These are phyloP conservation scores for Physcomitrium patens DNA, from an alignment of 225 moss, liverwort and hornwort species.

Conservation along the genomic window DNA sequence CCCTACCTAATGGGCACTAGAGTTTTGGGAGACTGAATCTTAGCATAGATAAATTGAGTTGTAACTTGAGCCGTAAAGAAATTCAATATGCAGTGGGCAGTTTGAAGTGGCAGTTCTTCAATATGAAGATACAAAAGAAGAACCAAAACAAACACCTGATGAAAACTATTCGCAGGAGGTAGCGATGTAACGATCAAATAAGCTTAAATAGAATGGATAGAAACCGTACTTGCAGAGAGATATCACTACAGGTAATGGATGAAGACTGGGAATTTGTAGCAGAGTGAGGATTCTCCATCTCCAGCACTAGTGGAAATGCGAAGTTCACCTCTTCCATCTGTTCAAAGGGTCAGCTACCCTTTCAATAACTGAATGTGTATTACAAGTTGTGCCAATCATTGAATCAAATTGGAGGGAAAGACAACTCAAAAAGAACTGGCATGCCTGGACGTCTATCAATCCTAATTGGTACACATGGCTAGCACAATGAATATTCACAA, in stretches of 20 bases:
- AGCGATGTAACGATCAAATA: background rate
- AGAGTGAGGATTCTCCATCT: constrained; percentile 48
- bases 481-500: background rate
- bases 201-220: background rate
- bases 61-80: background rate
- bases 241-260: constrained; percentile 58
- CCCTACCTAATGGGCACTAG: background rate
- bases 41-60: background rate
- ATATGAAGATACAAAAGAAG: too few species aligned
- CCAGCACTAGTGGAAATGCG: constrained; percentile 62
- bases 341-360: constrained; percentile 16
- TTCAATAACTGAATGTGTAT: background rate
- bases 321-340: constrained; percentile 71
- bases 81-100: background rate
- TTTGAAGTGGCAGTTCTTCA: background rate
- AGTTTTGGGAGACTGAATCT: background rate
- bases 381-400: background rate
- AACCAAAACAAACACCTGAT: background rate
- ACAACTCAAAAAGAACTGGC: constrained; percentile 1
- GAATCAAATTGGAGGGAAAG: background rate
- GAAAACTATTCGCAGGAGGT: background rate
- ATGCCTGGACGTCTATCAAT: too few species aligned
- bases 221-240: constrained; percentile 63
- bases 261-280: constrained; percentile 38
- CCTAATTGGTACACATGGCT: background rate